Base-by-base conservation (phyloP, 1,139 yeast species). In the Citeromyces hawaiiensis region DNA sequence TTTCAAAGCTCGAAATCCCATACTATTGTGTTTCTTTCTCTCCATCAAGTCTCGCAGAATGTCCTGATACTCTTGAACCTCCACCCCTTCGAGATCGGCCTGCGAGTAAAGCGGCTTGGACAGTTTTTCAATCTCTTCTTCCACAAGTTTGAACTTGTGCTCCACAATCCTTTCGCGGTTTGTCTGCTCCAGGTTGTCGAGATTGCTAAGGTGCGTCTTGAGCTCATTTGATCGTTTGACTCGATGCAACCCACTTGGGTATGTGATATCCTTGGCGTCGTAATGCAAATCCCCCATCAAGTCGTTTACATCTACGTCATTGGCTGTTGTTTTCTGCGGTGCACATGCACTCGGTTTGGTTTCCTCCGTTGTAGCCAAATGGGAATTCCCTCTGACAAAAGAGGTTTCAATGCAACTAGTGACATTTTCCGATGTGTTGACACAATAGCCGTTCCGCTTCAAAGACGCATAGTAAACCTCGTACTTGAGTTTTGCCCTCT, bases 11-110 rank as follows among this genome's bases (percentile, higher is more conserved):
- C 11, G 9, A 10, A 30, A 16, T 10, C 58, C 45, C 7, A 50
- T 38, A 4, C 60, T 36, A 37, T 57, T 61, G 38, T 44, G 54
- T 39, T 59, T 65, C 36, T 59, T 45, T 25, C 39, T 40, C 40
- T 60, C 65, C 3, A 44, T 39, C 33, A 57, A 36, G 44, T 61
- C 64, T 27, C 47, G 46, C 15, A 46, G 49, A 1, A 32, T 13
- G 16, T 51, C 51, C 27, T 27, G 37, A 10, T 46, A 21, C 17
- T 44, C 48, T 13, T 39, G 16, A 5, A 41, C 41, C 4, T 35
- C 23, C 15, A n/a, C 11, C 4, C 17, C 17, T 13, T 30, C 34
- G 17, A 30, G 10, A 30, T 30, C 16, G 10, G 9, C 9, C 9
- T 14, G 34, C 17, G 17, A 30, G 7, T 6, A 16, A 3, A 30